phyloP scores from a whole-genome alignment of 805 yeast species.

The Wickerhamomyces chambardii region DNA sequence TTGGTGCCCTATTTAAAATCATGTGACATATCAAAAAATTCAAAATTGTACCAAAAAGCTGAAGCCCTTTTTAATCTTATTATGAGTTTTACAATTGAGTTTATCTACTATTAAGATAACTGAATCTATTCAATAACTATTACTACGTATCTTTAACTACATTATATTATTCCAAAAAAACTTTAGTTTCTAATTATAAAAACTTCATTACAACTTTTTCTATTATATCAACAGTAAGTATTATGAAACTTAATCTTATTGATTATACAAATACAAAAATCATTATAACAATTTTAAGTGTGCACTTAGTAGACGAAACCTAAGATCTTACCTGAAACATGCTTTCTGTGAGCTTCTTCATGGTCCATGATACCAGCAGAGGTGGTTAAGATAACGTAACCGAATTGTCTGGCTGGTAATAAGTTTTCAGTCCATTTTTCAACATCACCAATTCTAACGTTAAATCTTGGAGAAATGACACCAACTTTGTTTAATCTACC shows the following conservation, averaged over 20 bases:
- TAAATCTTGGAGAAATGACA: constrained; percentile 98
- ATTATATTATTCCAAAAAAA: too few species aligned
- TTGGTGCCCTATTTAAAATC: too few species aligned
- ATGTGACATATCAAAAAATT: too few species aligned
- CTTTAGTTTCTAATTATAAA: background rate
- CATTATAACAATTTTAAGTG: too few species aligned
- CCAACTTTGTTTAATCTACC: constrained; percentile 99
- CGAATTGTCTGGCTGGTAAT: constrained; percentile 98
- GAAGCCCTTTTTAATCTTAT: too few species aligned
- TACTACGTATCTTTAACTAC: too few species aligned
- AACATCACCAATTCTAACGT: constrained; percentile 89
- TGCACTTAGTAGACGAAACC: constrained; percentile 83
- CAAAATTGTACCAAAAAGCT: too few species aligned
- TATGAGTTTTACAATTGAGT: too few species aligned
- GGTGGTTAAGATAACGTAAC: constrained; percentile 95
- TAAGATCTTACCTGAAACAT: constrained; percentile 97
- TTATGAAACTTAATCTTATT: too few species aligned
- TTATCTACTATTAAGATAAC: too few species aligned
- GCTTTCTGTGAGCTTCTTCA: constrained; percentile 99
- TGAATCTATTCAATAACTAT: too few species aligned
- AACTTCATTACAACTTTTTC: background rate
- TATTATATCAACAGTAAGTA: background rate
- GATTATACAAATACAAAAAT: background rate
- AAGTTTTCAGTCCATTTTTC: constrained; percentile 99
- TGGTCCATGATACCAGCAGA: constrained; percentile 99